These are phyloP conservation scores for Clarireedia homoeocarpa DNA, from an alignment of 2,329 filamentous ascomycete genomes.

Conservation along the genomic window DNA sequence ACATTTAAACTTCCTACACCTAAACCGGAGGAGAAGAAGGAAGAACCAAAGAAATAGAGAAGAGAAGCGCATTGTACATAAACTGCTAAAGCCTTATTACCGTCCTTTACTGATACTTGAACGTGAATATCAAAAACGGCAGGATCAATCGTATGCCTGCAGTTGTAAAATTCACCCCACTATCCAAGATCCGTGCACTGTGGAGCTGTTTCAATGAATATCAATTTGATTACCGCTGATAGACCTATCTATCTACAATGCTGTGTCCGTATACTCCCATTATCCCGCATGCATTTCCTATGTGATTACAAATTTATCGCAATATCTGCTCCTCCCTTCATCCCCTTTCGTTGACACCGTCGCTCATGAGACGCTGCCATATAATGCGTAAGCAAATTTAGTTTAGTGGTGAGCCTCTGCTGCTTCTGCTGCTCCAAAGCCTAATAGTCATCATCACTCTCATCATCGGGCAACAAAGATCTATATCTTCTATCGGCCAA, in stretches of 20 bases:
- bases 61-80: conserved; percentile 24
- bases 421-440: too few species aligned
- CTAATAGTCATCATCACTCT: conserved; percentile 42
- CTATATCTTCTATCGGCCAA: conserved; percentile 72
- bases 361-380: too few species aligned
- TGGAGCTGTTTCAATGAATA: too few species aligned
- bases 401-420: too few species aligned
- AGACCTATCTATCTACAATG: background rate
- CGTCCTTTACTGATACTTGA: background rate
- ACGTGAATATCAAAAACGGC: background rate
- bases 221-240: too few species aligned
- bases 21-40: conserved; percentile 87
- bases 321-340: background rate
- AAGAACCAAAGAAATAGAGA: conserved; percentile 82
- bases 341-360: background rate
- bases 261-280: background rate
- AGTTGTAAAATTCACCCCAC: background rate
- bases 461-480: conserved; percentile 69
- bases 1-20: conserved; percentile 90
- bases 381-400: too few species aligned
- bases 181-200: too few species aligned
- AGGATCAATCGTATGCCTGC: background rate
- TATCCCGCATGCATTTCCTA: background rate
- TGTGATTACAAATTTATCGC: background rate
- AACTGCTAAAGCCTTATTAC: conserved; percentile 8